Evolutionary conservation across 73 alveolate species (phyloP).

Genomic region (Blepharisma stoltei): DNA sequence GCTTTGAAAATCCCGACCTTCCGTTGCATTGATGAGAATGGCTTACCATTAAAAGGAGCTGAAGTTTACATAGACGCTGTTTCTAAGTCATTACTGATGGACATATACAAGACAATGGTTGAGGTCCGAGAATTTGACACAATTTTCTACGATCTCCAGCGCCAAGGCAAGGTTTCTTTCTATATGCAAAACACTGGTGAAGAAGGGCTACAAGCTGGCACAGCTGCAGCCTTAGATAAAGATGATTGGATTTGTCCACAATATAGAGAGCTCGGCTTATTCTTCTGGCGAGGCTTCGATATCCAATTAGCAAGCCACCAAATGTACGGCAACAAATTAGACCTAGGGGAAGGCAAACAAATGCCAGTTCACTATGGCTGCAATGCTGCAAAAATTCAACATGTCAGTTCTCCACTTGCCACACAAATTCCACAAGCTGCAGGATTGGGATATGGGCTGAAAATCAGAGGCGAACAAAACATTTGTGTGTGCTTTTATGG

Average conservation of each 20-base stretch:
- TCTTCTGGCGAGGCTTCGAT: constrained; percentile 91
- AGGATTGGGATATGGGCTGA: constrained; percentile 93
- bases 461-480: constrained; percentile 74
- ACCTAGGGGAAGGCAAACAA: constrained; percentile 91
- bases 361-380: constrained; percentile 96
- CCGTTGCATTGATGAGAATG: constrained; percentile 36
- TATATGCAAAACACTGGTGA: constrained; percentile 77
- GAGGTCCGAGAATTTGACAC: constrained; percentile 66
- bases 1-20: constrained; percentile 37
- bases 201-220: constrained; percentile 77
- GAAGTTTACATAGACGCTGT: background rate
- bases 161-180: constrained; percentile 74
- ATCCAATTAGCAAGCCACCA: constrained; percentile 85
- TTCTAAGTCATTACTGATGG: constrained; percentile 43
- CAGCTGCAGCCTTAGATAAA: constrained; percentile 83
- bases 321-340: constrained; percentile 73
- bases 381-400: constrained; percentile 68
- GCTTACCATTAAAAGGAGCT: constrained; percentile 38
- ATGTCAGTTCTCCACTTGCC: constrained; percentile 90
- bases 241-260: constrained; percentile 88
- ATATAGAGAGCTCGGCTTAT: constrained; percentile 89
- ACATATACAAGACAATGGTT: constrained; percentile 72
- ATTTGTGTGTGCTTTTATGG: constrained; percentile 92
- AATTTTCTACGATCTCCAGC: constrained; percentile 64
- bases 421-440: constrained; percentile 91